These are phyloP conservation scores for Macadamia tetraphylla DNA, from an alignment of 164 flowering plant species.

Conservation along the genomic window DNA sequence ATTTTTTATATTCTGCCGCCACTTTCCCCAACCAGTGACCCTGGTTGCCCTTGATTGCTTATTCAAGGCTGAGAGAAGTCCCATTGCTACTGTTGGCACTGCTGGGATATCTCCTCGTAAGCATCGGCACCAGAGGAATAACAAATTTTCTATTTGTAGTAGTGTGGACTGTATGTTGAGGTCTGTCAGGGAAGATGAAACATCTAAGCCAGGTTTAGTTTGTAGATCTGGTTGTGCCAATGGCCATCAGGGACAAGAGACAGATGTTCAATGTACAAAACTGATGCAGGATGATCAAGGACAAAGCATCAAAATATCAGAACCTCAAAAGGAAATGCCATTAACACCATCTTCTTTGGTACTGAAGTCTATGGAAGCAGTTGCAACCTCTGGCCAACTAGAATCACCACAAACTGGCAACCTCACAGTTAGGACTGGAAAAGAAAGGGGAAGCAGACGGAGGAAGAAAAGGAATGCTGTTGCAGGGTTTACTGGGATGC, in stretches of 20 bases:
- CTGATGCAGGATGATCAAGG: conserved; percentile 14
- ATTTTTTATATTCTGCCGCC: conserved; percentile 27
- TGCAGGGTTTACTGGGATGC: conserved; percentile 29
- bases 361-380: conserved; percentile 16
- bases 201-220: conserved; percentile 18
- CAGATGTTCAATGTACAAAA: conserved; percentile 16
- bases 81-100: conserved; percentile 17
- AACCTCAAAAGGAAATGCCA: conserved; percentile 16
- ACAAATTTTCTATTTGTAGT: conserved; percentile 18
- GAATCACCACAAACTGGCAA: conserved; percentile 33
- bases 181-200: conserved; percentile 24
- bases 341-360: conserved; percentile 17
- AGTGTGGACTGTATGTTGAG: conserved; percentile 25
- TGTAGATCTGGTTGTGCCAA: conserved; percentile 21
- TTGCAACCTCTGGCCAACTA: conserved; percentile 21
- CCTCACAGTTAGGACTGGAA: conserved; percentile 49
- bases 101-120: conserved; percentile 22
- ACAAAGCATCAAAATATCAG: conserved; percentile 5
- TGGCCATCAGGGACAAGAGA: conserved; percentile 16
- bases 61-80: conserved; percentile 26
- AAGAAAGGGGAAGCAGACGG: conserved; percentile 46
- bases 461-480: conserved; percentile 44
- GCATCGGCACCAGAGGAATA: conserved; percentile 19
- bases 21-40: conserved; percentile 32
- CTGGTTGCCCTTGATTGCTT: conserved; percentile 25